Conservation (phyloP, 2,329 filamentous ascomycete genomes). For the Dothideomycetes sp. region DNA sequence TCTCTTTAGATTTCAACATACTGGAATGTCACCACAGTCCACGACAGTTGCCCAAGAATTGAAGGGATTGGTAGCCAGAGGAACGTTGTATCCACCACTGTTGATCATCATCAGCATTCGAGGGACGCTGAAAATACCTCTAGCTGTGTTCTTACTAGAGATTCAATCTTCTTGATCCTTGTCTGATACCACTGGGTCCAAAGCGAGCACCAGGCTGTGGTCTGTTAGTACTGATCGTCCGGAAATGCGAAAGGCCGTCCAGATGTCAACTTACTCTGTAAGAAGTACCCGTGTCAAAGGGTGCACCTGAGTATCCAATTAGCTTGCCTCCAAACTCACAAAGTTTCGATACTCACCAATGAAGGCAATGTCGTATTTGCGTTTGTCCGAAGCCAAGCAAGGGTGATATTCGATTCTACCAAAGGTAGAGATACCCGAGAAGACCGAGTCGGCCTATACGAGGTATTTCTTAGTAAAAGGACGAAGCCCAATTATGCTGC, state of each 20-base stretch:
- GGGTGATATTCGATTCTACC: constrained; percentile 69
- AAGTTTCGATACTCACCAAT: constrained; percentile 41
- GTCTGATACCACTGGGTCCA: constrained; percentile 73
- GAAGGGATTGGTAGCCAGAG: constrained; percentile 70
- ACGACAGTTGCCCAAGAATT: constrained; percentile 70
- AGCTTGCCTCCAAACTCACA: too few relatives aligned
- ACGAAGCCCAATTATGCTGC: neutral
- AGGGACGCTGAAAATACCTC: constrained; percentile 21
- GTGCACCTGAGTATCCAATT: constrained; percentile 51
- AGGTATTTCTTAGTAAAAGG: neutral
- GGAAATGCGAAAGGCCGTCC: too few relatives aligned
- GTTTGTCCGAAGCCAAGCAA: constrained; percentile 60
- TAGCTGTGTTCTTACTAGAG: constrained; percentile 59
- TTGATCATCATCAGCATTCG: constrained; percentile 38
- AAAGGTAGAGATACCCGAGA: constrained; percentile 81
- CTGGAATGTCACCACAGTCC: constrained; percentile 77
- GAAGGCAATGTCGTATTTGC: constrained; percentile 78
- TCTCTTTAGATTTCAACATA: too few relatives aligned
- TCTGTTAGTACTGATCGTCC: too few relatives aligned
- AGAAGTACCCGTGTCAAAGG: constrained; percentile 78
- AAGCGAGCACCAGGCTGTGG: constrained; percentile 76
- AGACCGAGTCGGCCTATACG: constrained; percentile 71
- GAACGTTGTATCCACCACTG: constrained; percentile 82
- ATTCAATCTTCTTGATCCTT: constrained; percentile 77
- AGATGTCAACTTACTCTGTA: too few relatives aligned